Conservation (phyloP, 2,329 filamentous ascomycete species). For the Pseudophaeomoniella oleicola region DNA sequence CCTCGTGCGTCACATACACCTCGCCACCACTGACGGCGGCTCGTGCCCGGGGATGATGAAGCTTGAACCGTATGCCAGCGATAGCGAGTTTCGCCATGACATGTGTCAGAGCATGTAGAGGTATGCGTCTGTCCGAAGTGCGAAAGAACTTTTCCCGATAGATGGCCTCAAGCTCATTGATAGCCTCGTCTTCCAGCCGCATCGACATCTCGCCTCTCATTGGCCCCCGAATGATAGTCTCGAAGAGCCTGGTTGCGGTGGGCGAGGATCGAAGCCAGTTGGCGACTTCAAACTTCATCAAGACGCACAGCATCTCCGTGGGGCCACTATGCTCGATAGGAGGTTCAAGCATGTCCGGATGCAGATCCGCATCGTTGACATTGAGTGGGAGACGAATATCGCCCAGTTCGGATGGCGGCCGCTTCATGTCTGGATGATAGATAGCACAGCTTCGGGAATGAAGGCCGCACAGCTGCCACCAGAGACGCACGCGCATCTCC, state of each 20-base stretch:
- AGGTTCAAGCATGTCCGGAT: constrained; percentile 10
- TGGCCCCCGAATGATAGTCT: constrained; percentile 3
- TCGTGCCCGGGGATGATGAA: constrained; percentile 5
- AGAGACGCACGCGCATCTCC: constrained; percentile 18
- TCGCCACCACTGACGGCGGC: constrained; percentile 3
- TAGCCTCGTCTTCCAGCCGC: constrained; percentile 3
- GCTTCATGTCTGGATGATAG: background rate
- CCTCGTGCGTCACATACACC: constrained; percentile 3
- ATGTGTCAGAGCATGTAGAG: constrained; percentile 5
- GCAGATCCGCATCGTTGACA: constrained; percentile 10
- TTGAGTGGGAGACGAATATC: no score
- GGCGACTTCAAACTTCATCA: constrained; percentile 4
- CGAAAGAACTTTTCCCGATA: constrained; percentile 5
- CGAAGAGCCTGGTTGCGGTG: constrained; percentile 1
- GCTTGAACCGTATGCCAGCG: constrained; percentile 4
- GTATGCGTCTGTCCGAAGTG: constrained; percentile 5
- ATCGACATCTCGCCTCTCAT: constrained; percentile 2
- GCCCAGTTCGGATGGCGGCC: constrained; percentile 3
- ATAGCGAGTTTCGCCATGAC: constrained; percentile 4
- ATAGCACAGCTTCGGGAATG: background rate
- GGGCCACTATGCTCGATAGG: constrained; percentile 7
- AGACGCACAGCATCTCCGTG: constrained; percentile 16
- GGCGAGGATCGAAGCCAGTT: constrained; percentile 2
- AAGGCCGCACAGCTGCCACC: constrained; percentile 12
- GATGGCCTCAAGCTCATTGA: constrained; percentile 3